These are phyloP conservation scores for Mycena filopes DNA, from an alignment of 768 basidiomycete genomes.

Conservation along the genomic window DNA sequence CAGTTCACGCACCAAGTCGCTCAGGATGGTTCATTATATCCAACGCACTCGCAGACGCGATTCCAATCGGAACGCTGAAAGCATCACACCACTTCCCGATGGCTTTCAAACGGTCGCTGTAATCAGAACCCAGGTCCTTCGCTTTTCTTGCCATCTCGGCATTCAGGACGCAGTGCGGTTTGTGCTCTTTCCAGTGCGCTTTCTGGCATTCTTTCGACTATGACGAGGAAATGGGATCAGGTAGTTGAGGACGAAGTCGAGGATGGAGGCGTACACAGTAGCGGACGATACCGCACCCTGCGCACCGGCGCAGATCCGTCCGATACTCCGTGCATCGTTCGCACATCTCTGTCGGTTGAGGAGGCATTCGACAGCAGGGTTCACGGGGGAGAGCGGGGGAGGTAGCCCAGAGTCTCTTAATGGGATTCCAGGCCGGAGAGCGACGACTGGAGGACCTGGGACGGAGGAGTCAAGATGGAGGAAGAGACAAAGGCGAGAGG, in stretches of 20 bases:
- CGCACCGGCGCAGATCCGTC: slow-evolving; percentile 17
- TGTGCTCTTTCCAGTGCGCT: slow-evolving; percentile 28
- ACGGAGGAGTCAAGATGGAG: no score
- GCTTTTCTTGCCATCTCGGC: background rate
- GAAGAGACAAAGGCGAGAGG: no score
- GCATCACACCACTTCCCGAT: slow-evolving; percentile 23
- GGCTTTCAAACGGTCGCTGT: slow-evolving; percentile 3
- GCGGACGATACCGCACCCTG: slow-evolving; percentile 10
- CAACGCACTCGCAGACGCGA: background rate
- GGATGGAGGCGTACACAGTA: slow-evolving; percentile 19
- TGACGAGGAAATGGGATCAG: background rate
- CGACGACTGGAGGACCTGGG: no score
- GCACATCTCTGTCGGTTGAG: slow-evolving; percentile 20
- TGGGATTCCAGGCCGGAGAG: no score
- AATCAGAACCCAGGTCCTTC: slow-evolving; percentile 8
- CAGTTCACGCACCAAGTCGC: background rate
- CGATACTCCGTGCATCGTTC: slow-evolving; percentile 15
- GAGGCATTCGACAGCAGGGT: slow-evolving; percentile 3
- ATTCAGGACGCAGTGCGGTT: slow-evolving; percentile 20
- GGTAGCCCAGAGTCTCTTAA: no score
- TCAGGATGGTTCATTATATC: slow-evolving; percentile 12
- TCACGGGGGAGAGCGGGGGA: no score
- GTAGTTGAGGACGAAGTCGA: background rate
- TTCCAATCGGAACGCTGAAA: slow-evolving; percentile 1
- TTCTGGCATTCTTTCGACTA: slow-evolving; percentile 28